A percentile compares a stretch with the other conserved stretches of the same genome.
These are phyloP conservation scores for Agaricus blazei DNA, from an alignment of 768 basidiomycete species.

Conservation along the genomic window DNA sequence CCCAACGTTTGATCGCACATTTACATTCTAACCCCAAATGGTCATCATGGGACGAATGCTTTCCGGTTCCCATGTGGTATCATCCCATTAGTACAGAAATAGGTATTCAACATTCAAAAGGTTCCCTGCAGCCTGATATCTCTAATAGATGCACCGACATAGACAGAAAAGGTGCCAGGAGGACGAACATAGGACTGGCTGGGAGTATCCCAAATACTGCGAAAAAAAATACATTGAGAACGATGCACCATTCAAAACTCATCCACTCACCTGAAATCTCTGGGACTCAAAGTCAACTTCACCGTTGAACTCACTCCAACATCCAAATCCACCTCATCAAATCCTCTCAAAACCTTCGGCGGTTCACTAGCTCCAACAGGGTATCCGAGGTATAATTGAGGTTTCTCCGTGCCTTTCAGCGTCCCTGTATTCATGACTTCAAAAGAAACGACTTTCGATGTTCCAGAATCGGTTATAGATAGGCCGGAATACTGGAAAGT, in stretches of 20 bases:
- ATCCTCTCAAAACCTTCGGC: constrained; percentile 44
- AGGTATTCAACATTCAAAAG: background rate
- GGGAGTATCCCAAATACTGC: constrained; percentile 48
- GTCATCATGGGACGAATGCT: background rate
- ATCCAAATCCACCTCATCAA: constrained; percentile 40
- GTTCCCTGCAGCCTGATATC: constrained; percentile 40
- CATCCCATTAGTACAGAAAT: no score
- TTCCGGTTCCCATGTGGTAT: no score
- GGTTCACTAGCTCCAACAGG: constrained; percentile 44
- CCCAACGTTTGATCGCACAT: no score
- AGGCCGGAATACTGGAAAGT: constrained; percentile 59
- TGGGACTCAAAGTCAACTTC: constrained; percentile 28
- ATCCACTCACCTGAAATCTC: constrained; percentile 40
- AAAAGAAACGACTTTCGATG: constrained; percentile 35
- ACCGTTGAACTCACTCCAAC: constrained; percentile 31
- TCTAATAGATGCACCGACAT: constrained; percentile 46
- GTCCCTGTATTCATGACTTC: constrained; percentile 42
- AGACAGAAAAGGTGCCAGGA: constrained; percentile 45
- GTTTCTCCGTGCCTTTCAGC: constrained; percentile 46
- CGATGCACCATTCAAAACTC: background rate
- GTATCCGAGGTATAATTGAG: constrained; percentile 50
- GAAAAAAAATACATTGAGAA: constrained; percentile 2
- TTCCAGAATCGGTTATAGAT: constrained; percentile 27
- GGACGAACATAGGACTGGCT: constrained; percentile 48
- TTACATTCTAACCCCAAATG: no score